Evolutionary conservation across 192 early-diverging fungal species (phyloP).

Genomic region (Linnemannia hyalina): DNA sequence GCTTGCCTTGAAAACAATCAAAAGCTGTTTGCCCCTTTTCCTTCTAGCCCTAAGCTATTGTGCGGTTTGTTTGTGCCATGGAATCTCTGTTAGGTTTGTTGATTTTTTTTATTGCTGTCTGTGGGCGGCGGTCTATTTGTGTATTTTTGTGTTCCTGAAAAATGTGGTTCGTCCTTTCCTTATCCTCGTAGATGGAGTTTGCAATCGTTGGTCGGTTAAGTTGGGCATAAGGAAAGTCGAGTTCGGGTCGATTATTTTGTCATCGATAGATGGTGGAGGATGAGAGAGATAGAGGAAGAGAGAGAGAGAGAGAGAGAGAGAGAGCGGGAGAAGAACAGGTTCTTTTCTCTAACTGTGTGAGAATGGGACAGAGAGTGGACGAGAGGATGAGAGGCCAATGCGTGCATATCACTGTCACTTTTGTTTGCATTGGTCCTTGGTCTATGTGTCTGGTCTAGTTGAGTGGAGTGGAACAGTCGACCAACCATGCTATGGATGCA

Average conservation of each 20-base stretch:
- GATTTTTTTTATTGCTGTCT: background rate
- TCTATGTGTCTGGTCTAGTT: background rate
- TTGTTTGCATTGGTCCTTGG: constrained; percentile 4
- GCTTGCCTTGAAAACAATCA: background rate
- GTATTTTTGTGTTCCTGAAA: background rate
- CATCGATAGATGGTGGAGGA: background rate
- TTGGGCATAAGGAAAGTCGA: background rate
- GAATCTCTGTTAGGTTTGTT: background rate
- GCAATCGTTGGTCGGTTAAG: background rate
- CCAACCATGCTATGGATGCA: background rate
- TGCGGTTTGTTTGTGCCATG: background rate
- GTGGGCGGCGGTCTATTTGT: background rate
- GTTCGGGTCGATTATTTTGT: background rate
- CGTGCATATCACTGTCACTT: background rate
- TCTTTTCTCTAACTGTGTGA: no score
- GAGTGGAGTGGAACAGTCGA: background rate
- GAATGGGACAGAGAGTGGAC: no score
- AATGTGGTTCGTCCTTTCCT: background rate
- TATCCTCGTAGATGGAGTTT: background rate
- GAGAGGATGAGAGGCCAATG: background rate
- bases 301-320: background rate
- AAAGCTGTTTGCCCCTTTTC: background rate
- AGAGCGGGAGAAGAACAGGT: no score
- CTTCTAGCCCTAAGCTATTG: background rate
- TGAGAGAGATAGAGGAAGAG: background rate